A percentile compares a stretch with the other conserved stretches of the same genome.
Conservation (phyloP, 495 filamentous ascomycete genomes). For the Lasiosphaeria hispida region DNA sequence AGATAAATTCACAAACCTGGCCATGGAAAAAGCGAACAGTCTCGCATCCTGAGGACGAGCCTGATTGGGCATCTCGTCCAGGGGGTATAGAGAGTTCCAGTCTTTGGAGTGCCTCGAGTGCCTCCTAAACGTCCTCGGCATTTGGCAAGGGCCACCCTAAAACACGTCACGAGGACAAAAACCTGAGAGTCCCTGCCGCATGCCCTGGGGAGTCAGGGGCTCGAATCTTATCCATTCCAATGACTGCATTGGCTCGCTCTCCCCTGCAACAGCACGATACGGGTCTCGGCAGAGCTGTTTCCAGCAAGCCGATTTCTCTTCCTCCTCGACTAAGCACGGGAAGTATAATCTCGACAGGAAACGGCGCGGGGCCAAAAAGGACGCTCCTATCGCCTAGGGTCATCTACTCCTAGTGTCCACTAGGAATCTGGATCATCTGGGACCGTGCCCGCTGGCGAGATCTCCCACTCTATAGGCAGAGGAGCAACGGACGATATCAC, state of each 20-base stretch:
- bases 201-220: constrained; percentile 8
- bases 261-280: not conserved
- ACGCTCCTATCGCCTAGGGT: not conserved
- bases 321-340: not conserved
- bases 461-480: not conserved
- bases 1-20: not conserved
- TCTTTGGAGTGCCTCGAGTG: constrained; percentile 8
- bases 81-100: not conserved
- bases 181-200: constrained; percentile 15
- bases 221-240: constrained; percentile 1
- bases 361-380: not conserved
- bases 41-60: not conserved
- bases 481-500: constrained; percentile 1
- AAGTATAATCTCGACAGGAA: constrained; percentile 4
- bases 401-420: not conserved
- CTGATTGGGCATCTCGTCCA: too few species aligned
- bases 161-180: constrained; percentile 30
- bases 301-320: constrained; percentile 22
- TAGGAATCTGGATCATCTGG: not conserved
- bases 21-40: not conserved
- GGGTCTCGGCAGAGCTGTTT: constrained; percentile 27
- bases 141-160: constrained; percentile 14
- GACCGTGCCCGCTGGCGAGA: not conserved
- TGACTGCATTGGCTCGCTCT: not conserved
- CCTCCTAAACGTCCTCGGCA: constrained; percentile 12